Conservation (phyloP, 2,329 filamentous ascomycete species). For the Xylariaceae sp. region DNA sequence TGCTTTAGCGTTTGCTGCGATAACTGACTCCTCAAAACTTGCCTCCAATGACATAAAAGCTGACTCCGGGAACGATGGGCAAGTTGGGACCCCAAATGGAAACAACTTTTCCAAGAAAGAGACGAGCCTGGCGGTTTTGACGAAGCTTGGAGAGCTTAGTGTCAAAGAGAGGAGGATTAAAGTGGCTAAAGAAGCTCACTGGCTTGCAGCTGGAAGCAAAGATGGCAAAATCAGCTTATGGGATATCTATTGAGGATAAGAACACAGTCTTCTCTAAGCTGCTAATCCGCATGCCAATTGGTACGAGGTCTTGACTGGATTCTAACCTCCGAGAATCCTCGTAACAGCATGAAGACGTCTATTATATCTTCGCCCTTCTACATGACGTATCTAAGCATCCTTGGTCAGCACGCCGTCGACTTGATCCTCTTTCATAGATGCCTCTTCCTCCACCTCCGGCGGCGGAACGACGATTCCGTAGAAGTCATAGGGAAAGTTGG, state of each 20-base stretch:
- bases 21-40: constrained; percentile 23
- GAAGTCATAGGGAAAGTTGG: constrained; percentile 54
- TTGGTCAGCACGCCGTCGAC: constrained; percentile 18
- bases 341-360: background rate
- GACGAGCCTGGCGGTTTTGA: constrained; percentile 23
- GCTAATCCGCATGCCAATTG: background rate
- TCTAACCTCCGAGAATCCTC: too few species aligned
- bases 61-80: background rate
- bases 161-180: constrained; percentile 62
- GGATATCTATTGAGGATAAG: constrained; percentile 72
- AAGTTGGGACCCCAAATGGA: background rate
- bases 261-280: background rate
- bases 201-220: constrained; percentile 86
- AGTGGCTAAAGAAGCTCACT: constrained; percentile 70
- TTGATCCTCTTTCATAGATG: constrained; percentile 40
- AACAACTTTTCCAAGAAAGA: constrained; percentile 5
- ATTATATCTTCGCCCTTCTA: background rate
- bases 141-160: constrained; percentile 35
- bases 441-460: constrained; percentile 39
- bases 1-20: constrained; percentile 65
- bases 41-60: constrained; percentile 3
- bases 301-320: too few species aligned
- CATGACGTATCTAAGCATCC: background rate
- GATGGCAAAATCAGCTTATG: constrained; percentile 94
- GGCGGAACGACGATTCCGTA: constrained; percentile 54